Evolutionary conservation across 306 rosid species (phyloP).

Genomic region (Dryas alaskensis): DNA sequence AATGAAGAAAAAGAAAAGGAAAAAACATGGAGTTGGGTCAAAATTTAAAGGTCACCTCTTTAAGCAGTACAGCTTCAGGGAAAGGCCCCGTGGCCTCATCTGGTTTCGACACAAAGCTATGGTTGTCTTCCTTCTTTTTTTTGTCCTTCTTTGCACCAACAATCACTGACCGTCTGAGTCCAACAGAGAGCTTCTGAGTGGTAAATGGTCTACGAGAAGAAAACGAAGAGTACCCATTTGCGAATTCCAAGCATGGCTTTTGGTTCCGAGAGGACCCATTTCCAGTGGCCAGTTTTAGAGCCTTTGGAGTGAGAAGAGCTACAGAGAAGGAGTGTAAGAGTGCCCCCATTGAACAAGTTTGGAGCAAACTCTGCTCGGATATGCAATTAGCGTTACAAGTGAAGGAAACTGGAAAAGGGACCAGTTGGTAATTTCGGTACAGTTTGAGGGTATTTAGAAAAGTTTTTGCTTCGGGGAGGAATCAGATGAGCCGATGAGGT

Average conservation of each 20-base stretch:
- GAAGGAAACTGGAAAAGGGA: not conserved
- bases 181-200: constrained; percentile 21
- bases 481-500: too few species aligned
- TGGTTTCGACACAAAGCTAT: constrained; percentile 55
- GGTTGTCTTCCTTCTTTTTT: constrained; percentile 52
- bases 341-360: constrained; percentile 40
- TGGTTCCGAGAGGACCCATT: constrained; percentile 21
- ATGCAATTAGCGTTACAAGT: not conserved
- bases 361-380: not conserved
- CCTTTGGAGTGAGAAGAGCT: constrained; percentile 32
- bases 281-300: constrained; percentile 17
- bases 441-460: not conserved
- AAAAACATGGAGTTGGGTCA: not conserved
- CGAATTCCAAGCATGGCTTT: constrained; percentile 22
- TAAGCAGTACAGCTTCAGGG: constrained; percentile 91
- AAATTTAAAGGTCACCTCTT: constrained; percentile 49
- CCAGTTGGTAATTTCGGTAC: not conserved
- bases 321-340: constrained; percentile 32
- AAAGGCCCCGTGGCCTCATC: constrained; percentile 70
- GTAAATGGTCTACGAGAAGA: constrained; percentile 34
- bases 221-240: constrained; percentile 30
- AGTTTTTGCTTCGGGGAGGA: too few species aligned
- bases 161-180: constrained; percentile 44
- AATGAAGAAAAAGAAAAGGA: not conserved
- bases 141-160: constrained; percentile 46